Base-by-base conservation (phyloP, 768 basidiomycete genomes). In the Lactarius sp. region DNA sequence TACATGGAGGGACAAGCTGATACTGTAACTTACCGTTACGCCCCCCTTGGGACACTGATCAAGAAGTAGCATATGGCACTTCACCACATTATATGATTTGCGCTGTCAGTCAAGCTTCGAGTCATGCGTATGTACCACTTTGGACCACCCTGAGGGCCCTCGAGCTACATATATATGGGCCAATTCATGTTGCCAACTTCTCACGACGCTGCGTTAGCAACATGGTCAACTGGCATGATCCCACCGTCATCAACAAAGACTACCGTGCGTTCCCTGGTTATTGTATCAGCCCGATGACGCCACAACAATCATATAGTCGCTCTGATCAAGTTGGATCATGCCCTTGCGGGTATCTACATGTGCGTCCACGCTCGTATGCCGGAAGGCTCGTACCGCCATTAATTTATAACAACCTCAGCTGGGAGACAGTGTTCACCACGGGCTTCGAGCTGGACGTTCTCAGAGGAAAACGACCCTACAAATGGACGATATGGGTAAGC, bases 181-280 rank as follows among this genome's bases (percentile, higher is more conserved):
- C 18, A 27, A 50, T 18, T 2, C 16, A 12, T 27, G 18, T 50
- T 9, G 8, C 34, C 57, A 39, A 22, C 36, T 16, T 16, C 33
- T 36, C 33, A 31, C 3, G 13, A 20, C 31, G 2, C 13, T n/a
- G 2, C 13, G n/a, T 20, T n/a, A 53, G 20, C 59, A 47, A 36
- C 20, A 60, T 60, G 59, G 59, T 60, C 51, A 46, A 54, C 52
- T 60, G 59, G 59, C 41, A 60, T 10, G 42, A 60, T 54, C 42
- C 59, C 14, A 34, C 22, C 51, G 52, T 60, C 42, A 6, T 60
- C 2, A 16, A 36, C 4, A 10, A 22, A 16, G 59, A 53, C 42
- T 53, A 46, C 20, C 33, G 59, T 60, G 16, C 59, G 52, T 49
- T 27, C 6, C 22, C 39, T 20, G 2, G 36, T 22, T 4, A 14